Percentiles rank a stretch among this genome's conserved stretches.
Evolutionary conservation across 129 eudicot genomes (phyloP).

Genomic region (Flaveria sonorensis): DNA sequence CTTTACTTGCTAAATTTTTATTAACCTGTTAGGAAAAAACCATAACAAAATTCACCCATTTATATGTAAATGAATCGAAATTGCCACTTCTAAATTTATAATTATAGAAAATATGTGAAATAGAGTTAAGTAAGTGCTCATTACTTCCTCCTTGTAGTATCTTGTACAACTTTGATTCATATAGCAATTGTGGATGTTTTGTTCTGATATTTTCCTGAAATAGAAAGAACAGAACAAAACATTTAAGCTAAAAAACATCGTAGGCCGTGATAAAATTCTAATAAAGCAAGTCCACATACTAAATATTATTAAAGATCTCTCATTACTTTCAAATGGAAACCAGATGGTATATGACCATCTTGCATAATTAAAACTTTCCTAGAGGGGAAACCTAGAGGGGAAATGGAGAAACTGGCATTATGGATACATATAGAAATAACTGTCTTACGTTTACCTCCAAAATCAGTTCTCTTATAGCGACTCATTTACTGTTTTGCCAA

Average conservation of each 20-base stretch:
- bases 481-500: neutral
- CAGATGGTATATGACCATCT: neutral
- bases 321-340: constrained; percentile 6
- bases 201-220: constrained; percentile 91
- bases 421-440: neutral
- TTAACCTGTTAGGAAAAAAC: neutral
- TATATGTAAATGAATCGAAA: neutral
- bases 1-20: neutral
- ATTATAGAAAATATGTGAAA: constrained; percentile 4
- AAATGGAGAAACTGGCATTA: neutral
- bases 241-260: neutral
- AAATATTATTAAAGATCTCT: neutral
- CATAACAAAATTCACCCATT: neutral
- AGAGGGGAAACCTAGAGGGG: neutral
- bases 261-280: constrained; percentile 5
- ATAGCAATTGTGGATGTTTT: constrained; percentile 89
- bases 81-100: neutral
- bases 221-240: constrained; percentile 8
- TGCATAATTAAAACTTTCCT: neutral
- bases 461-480: neutral
- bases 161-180: constrained; percentile 90
- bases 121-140: constrained; percentile 21
- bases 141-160: constrained; percentile 98
- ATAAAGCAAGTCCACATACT: constrained; percentile 1
- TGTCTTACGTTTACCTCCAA: neutral